A percentile compares a stretch with the other conserved stretches of the same genome.
Conservation (phyloP, 208 protist species). For the Leishmania lainsoni region DNA sequence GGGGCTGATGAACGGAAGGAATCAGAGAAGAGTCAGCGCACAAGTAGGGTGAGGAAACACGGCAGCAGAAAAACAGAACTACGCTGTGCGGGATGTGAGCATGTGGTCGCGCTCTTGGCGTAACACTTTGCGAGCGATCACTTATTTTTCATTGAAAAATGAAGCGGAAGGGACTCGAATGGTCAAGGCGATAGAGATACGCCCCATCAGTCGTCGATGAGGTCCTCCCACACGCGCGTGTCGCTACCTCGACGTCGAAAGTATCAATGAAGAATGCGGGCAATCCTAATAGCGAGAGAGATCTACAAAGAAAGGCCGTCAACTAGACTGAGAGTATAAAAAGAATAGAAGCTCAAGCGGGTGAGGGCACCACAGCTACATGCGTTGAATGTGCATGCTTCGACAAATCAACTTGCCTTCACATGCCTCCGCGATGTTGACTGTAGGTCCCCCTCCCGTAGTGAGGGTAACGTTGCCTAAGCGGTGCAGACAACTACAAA, state of each 20-base stretch:
- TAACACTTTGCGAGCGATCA: background rate
- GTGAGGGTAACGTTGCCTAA: background rate
- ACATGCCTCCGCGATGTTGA: background rate
- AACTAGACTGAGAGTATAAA: background rate
- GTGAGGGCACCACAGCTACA: background rate
- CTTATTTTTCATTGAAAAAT: no score
- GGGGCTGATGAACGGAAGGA: background rate
- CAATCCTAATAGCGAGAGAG: slow-evolving; percentile 3
- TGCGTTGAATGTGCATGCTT: background rate
- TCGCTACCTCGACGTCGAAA: no score
- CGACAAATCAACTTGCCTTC: background rate
- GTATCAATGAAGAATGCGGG: background rate
- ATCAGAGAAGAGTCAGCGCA: background rate
- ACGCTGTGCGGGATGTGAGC: background rate
- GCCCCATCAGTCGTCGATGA: no score
- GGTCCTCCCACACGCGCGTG: no score
- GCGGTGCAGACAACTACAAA: background rate
- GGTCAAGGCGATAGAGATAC: no score
- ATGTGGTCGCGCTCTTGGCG: background rate
- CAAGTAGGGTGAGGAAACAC: background rate
- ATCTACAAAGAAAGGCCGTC: background rate
- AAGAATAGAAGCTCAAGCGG: background rate
- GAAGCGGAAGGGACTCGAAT: no score
- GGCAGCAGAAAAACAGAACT: background rate
- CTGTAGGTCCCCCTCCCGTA: background rate